phyloP scores from a whole-genome alignment of 1,284 basidiomycete species.

The Lentinula novae-zelandiae region DNA sequence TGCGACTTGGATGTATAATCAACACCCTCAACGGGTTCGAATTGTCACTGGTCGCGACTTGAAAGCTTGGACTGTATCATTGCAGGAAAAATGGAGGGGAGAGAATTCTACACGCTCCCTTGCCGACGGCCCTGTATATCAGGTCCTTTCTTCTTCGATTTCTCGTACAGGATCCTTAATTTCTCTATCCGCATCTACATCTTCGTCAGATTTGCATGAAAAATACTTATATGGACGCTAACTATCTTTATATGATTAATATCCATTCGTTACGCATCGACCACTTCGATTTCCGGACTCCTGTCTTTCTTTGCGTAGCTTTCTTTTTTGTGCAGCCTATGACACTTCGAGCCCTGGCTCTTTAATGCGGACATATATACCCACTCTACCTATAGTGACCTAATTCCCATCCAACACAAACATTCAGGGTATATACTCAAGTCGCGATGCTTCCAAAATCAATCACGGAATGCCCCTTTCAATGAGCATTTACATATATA shows the following conservation, averaged over 20 bases:
- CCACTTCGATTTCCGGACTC: not conserved
- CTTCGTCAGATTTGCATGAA: constrained; percentile 6
- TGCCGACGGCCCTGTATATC: constrained; percentile 14
- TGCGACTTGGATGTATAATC: constrained; percentile 90
- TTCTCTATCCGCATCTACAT: constrained; percentile 8
- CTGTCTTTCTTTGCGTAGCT: not conserved
- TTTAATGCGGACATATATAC: not conserved
- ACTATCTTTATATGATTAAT: not conserved
- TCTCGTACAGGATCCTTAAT: constrained; percentile 15
- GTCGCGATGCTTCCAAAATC: not conserved
- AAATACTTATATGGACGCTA: not conserved
- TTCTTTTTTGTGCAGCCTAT: not conserved
- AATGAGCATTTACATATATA: too few species aligned
- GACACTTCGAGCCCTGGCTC: not conserved
- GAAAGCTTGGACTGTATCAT: constrained; percentile 18
- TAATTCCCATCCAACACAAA: not conserved
- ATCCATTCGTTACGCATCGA: not conserved
- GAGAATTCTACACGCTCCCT: constrained; percentile 18
- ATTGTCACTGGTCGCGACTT: constrained; percentile 18
- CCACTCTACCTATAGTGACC: not conserved
- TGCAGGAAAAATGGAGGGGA: constrained; percentile 29
- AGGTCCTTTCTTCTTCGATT: constrained; percentile 19
- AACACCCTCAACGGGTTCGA: constrained; percentile 38
- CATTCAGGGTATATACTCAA: not conserved
- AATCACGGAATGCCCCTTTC: too few species aligned